Percentiles rank a stretch among this genome's conserved stretches.
Evolutionary conservation across 2,329 filamentous ascomycete genomes (phyloP).

Genomic region (Fonsecaea nubica): DNA sequence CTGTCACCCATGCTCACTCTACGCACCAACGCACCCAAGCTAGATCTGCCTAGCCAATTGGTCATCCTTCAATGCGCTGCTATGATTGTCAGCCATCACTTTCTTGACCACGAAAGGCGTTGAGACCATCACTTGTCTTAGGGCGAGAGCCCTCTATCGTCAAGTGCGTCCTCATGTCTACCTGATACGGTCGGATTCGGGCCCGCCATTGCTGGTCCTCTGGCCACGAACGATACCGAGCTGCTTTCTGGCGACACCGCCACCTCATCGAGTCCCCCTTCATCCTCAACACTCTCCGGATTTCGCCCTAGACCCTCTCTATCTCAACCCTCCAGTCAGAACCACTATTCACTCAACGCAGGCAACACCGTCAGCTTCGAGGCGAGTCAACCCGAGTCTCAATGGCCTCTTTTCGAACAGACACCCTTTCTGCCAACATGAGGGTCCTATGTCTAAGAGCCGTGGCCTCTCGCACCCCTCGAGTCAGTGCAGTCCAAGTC

Average conservation of each 20-base stretch:
- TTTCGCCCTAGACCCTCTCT: background rate
- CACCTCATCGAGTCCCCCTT: background rate
- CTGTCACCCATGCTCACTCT: conserved; percentile 6
- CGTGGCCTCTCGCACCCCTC: conserved; percentile 16
- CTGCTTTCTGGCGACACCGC: background rate
- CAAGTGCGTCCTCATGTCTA: conserved; percentile 2
- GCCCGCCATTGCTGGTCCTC: conserved; percentile 2
- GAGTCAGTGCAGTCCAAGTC: conserved; percentile 21
- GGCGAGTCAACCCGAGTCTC: background rate
- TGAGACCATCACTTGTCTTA: background rate
- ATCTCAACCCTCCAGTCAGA: background rate
- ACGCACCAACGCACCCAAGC: background rate
- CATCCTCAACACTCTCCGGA: background rate
- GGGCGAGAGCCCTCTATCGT: background rate
- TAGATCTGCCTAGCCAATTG: conserved; percentile 9
- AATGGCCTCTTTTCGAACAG: background rate
- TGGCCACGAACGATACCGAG: background rate
- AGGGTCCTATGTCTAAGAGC: conserved; percentile 23
- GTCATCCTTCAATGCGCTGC: conserved; percentile 15
- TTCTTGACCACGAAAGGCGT: background rate
- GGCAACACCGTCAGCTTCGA: background rate
- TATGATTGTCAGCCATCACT: background rate
- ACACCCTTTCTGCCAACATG: background rate
- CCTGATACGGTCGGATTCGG: background rate
- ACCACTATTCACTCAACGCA: background rate